A percentile compares a stretch with the other conserved stretches of the same genome.
Evolutionary conservation across 2,329 filamentous ascomycete genomes (phyloP).

Genomic region (Exophiala sideris): DNA sequence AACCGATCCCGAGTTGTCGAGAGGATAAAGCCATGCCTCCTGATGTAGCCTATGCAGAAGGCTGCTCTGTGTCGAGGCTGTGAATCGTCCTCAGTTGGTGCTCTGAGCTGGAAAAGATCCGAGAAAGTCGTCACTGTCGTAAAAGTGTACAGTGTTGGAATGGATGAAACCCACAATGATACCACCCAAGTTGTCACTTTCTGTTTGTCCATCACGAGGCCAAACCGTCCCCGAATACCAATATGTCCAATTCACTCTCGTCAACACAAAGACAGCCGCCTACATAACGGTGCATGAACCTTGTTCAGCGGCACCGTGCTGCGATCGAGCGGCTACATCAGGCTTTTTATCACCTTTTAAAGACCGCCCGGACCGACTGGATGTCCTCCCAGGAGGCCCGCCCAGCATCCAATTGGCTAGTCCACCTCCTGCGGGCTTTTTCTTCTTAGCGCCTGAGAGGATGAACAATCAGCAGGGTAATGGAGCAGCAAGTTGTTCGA

Average conservation of each 20-base stretch:
- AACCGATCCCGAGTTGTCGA: constrained; percentile 40
- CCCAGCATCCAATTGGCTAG: constrained; percentile 47
- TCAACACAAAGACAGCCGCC: constrained; percentile 19
- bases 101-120: constrained; percentile 8
- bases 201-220: constrained; percentile 9
- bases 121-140: constrained; percentile 15
- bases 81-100: constrained; percentile 17
- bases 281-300: constrained; percentile 34
- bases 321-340: constrained; percentile 34
- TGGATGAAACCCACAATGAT: constrained; percentile 16
- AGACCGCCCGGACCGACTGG: constrained; percentile 29
- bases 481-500: background rate
- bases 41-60: constrained; percentile 33
- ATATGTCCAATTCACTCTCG: constrained; percentile 7
- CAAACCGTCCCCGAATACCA: constrained; percentile 11
- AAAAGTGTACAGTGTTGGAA: constrained; percentile 11
- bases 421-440: constrained; percentile 27
- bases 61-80: constrained; percentile 11
- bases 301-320: constrained; percentile 30
- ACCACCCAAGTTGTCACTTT: constrained; percentile 18
- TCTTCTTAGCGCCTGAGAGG: constrained; percentile 16
- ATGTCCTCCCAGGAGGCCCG: constrained; percentile 10
- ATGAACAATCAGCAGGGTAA: background rate
- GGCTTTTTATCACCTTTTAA: constrained; percentile 49
- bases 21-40: constrained; percentile 46